phyloP scores from a whole-genome alignment of 1,284 basidiomycete species.

The Irpex lacteus region DNA sequence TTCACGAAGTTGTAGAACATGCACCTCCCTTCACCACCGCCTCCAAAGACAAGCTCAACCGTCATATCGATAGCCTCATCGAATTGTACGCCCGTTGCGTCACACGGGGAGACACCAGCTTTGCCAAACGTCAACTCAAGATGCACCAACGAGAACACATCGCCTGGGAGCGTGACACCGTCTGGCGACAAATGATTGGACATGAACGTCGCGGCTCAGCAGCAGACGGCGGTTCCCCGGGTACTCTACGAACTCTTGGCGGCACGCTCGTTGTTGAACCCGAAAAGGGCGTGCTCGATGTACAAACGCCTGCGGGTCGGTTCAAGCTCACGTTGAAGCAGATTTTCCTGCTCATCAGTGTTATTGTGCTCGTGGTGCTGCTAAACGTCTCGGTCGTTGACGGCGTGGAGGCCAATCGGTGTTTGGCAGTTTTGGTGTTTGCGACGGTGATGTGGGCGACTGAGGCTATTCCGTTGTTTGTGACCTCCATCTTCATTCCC shows the following conservation, averaged over 20 bases:
- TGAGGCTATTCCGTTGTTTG: conserved; percentile 96
- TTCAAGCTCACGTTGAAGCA: conserved; percentile 66
- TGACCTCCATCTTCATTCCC: conserved; percentile 90
- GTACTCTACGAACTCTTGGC: conserved; percentile 38
- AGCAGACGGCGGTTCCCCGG: conserved; percentile 23
- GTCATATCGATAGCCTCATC: conserved; percentile 60
- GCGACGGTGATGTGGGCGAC: conserved; percentile 96
- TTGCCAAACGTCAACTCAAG: conserved; percentile 81
- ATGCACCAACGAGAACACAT: conserved; percentile 91
- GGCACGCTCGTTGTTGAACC: conserved; percentile 52
- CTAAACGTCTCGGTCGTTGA: conserved; percentile 64
- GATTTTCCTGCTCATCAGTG: conserved; percentile 56
- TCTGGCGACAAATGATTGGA: conserved; percentile 98
- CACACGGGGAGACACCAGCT: conserved; percentile 67
- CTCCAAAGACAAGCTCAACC: conserved; percentile 66
- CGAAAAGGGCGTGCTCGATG: conserved; percentile 46
- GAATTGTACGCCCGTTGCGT: conserved; percentile 88
- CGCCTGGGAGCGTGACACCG: conserved; percentile 92
- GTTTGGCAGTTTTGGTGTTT: conserved; percentile 88
- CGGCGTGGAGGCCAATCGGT: conserved; percentile 82
- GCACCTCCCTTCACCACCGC: conserved; percentile 66
- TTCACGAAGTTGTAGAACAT: conserved; percentile 73
- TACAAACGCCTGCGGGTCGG: conserved; percentile 61
- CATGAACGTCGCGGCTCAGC: conserved; percentile 72
- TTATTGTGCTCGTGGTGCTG: conserved; percentile 56